These are phyloP conservation scores for Aspergillus sp. DNA, from an alignment of 2,329 filamentous ascomycete species.

Conservation along the genomic window DNA sequence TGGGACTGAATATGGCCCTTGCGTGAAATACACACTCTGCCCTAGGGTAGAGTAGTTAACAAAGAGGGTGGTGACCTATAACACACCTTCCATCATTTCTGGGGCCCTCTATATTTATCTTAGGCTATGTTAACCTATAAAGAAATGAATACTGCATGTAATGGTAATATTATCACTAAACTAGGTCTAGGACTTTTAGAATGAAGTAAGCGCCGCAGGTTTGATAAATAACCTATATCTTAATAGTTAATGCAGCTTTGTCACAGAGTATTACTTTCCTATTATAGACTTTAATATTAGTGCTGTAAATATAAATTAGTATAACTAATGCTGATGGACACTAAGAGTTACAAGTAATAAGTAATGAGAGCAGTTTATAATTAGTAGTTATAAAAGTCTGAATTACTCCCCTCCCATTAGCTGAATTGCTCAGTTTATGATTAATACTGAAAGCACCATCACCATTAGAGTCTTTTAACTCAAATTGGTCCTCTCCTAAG, in stretches of 20 bases:
- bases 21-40: conserved; percentile 54
- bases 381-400: conserved; percentile 12
- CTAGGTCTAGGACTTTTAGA: conserved; percentile 82
- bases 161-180: conserved; percentile 77
- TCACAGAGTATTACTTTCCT: conserved; percentile 11
- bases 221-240: conserved; percentile 72
- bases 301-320: conserved; percentile 31
- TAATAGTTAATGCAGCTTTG: conserved; percentile 2
- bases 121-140: conserved; percentile 93
- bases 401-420: conserved; percentile 3
- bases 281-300: conserved; percentile 12
- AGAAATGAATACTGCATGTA: conserved; percentile 95
- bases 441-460: conserved; percentile 6
- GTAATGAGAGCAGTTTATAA: conserved; percentile 21
- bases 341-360: conserved; percentile 27
- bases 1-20: conserved; percentile 32
- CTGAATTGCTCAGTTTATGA: conserved; percentile 1
- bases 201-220: conserved; percentile 80
- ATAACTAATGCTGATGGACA: conserved; percentile 30
- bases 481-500: conserved; percentile 8
- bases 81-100: conserved; percentile 65
- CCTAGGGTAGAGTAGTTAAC: conserved; percentile 71
- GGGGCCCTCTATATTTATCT: conserved; percentile 76
- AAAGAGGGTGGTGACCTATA: conserved; percentile 79
- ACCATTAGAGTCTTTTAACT: conserved; percentile 5